phyloP scores from a whole-genome alignment of 257 asterid genomes.

The Anisodus tanguticus region DNA sequence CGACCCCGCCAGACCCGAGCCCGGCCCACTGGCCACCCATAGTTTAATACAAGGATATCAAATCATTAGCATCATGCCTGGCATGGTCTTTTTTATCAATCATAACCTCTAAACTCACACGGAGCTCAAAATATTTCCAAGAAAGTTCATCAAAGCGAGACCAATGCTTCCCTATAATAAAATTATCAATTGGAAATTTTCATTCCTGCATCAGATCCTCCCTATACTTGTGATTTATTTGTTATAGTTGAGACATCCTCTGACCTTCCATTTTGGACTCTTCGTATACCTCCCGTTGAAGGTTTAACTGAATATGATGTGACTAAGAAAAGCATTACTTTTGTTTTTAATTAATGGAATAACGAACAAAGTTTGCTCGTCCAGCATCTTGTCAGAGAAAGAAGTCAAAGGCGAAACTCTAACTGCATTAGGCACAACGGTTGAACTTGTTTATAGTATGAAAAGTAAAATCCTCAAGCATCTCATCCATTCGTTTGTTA shows the following conservation, averaged over 20 bases:
- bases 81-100: background rate
- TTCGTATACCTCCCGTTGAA: background rate
- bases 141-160: constrained; percentile 3
- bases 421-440: background rate
- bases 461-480: background rate
- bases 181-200: background rate
- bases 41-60: background rate
- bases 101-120: background rate
- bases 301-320: background rate
- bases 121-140: constrained; percentile 10
- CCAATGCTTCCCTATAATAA: background rate
- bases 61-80: background rate
- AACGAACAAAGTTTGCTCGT: background rate
- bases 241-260: background rate
- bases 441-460: background rate
- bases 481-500: background rate
- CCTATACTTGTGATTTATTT: background rate
- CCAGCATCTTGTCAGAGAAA: background rate
- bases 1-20: too few relatives aligned
- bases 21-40: too few relatives aligned
- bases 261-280: background rate
- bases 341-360: background rate
- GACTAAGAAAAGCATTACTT: background rate
- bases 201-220: background rate
- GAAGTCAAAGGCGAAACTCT: background rate